Percentiles rank a stretch among this genome's conserved stretches.
These are phyloP conservation scores for Aspergillus clavatus DNA, from an alignment of 2,329 filamentous ascomycete genomes.

Conservation along the genomic window DNA sequence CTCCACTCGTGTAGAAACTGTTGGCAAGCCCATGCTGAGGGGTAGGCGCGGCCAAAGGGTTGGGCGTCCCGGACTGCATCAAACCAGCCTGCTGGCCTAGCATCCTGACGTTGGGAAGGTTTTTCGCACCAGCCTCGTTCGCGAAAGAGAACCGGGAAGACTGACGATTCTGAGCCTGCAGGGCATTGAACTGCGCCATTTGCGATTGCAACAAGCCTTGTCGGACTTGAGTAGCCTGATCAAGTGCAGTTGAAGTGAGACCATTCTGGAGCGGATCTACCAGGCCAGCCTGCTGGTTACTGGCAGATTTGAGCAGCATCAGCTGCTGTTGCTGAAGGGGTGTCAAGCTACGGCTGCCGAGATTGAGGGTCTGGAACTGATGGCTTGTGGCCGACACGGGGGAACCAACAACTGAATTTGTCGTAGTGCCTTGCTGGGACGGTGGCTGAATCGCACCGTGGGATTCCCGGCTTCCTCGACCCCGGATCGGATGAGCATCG, in stretches of 20 bases:
- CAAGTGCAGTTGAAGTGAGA: slow-evolving; percentile 30
- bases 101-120: slow-evolving; percentile 55
- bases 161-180: slow-evolving; percentile 70
- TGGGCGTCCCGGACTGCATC: slow-evolving; percentile 37
- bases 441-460: slow-evolving; percentile 69
- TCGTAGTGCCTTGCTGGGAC: slow-evolving; percentile 59
- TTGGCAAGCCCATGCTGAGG: slow-evolving; percentile 46
- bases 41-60: slow-evolving; percentile 34
- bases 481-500: slow-evolving; percentile 56
- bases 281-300: slow-evolving; percentile 58
- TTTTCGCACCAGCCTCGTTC: slow-evolving; percentile 58
- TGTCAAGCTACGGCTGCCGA: slow-evolving; percentile 68
- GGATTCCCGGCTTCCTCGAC: slow-evolving; percentile 52
- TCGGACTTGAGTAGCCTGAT: slow-evolving; percentile 42
- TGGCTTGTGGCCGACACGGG: slow-evolving; percentile 38
- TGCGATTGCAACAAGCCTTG: slow-evolving; percentile 44
- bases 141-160: slow-evolving; percentile 84
- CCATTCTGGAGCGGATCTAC: slow-evolving; percentile 36
- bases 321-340: slow-evolving; percentile 74
- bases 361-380: slow-evolving; percentile 52
- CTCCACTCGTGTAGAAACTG: slow-evolving; percentile 76
- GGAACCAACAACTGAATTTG: slow-evolving; percentile 39
- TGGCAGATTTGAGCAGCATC: slow-evolving; percentile 56
- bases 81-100: slow-evolving; percentile 47
- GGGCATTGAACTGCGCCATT: slow-evolving; percentile 50